Evolutionary conservation across 208 protist genomes (phyloP), one percentile per base, ranked within the genome.

Genomic region (Acanthamoeba castellanii): DNA sequence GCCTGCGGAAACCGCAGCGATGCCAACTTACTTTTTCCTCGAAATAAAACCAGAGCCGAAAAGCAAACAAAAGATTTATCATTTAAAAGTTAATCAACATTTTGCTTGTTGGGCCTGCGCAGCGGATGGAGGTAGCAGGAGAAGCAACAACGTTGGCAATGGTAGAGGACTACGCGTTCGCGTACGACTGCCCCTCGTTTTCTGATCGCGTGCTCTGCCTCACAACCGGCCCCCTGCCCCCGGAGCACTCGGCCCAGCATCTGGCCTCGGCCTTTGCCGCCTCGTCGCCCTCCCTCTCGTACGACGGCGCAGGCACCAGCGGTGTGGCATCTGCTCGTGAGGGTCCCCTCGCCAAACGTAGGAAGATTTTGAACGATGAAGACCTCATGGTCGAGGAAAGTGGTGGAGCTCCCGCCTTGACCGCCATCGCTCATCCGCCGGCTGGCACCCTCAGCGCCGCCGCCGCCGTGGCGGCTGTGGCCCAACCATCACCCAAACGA

Each of bases 121-220:
- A 42, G 42, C 6, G 42, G 52, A 57, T 57, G 52, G 52, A 57
- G 52, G 13, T 57, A 7, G 16, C 52, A 20, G 52, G 14, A 20
- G 52, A 57, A 57, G 52, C 18, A 20, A 55, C 50, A 9, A 55
- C 50, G 13, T 32, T 1, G 25, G 16, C n/a, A 3, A 25, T 45
- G 32, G 13, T 3, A 1, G 70, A 81, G 30, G 70, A 81, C 32
- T 81, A 81, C 32, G 25, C 70, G 14, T 81, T 81, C 70, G 70
- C 70, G 9, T 81, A 81, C 34, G 32, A 81, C 22, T 45, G 18
- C 22, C 70, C 70, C 3, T 32, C 70, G 4, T 81, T 81, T 30
- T 81, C 70, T 30, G 70, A 81, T 47, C 70, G 70, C 70, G 32
- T 45, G 27, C 70, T 81, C 8, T 81, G 70, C 70, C 32, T 81